These are phyloP conservation scores for Pezicula carpinea DNA, from an alignment of 2,329 filamentous ascomycete genomes.

Conservation along the genomic window DNA sequence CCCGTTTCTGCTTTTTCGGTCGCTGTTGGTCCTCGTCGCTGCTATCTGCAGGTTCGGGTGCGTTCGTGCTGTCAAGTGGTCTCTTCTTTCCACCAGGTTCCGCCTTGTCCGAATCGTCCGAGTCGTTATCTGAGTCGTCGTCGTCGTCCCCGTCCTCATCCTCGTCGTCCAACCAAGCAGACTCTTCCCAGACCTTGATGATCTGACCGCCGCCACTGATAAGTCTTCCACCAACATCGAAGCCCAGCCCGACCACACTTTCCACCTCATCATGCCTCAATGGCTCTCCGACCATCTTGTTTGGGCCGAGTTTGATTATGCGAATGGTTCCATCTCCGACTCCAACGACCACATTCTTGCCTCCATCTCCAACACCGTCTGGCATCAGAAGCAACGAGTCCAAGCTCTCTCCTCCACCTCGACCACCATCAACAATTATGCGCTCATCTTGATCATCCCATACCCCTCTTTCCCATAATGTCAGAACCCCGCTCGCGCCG, in stretches of 20 bases:
- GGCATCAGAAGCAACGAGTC: slow-evolving; percentile 74
- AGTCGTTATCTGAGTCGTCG: slow-evolving; percentile 41
- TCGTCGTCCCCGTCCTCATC: slow-evolving; percentile 39
- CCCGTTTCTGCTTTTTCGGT: slow-evolving; percentile 26
- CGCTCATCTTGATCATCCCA: slow-evolving; percentile 96
- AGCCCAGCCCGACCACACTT: slow-evolving; percentile 74
- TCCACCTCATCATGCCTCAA: slow-evolving; percentile 80
- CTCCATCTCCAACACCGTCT: slow-evolving; percentile 59
- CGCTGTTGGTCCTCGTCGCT: slow-evolving; percentile 20
- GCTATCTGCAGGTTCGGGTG: slow-evolving; percentile 15
- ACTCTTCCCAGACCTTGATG: slow-evolving; percentile 86
- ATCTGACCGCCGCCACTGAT: slow-evolving; percentile 83
- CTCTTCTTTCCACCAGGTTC: slow-evolving; percentile 33
- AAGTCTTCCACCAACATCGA: slow-evolving; percentile 81
- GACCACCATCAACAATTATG: slow-evolving; percentile 66
- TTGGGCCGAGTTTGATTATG: slow-evolving; percentile 69
- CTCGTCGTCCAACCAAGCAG: slow-evolving; percentile 46
- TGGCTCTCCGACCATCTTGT: slow-evolving; percentile 62
- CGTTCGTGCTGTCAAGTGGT: slow-evolving; percentile 17
- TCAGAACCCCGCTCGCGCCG: slow-evolving; percentile 73
- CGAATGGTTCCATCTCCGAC: slow-evolving; percentile 75
- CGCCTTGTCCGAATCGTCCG: slow-evolving; percentile 42
- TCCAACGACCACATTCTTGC: slow-evolving; percentile 74
- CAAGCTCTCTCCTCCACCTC: slow-evolving; percentile 67
- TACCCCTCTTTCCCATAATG: slow-evolving; percentile 87